A percentile compares a stretch with the other conserved stretches of the same genome.
Conservation (phyloP, 108 stramenopile genomes). For the Skeletonema menzelii region DNA sequence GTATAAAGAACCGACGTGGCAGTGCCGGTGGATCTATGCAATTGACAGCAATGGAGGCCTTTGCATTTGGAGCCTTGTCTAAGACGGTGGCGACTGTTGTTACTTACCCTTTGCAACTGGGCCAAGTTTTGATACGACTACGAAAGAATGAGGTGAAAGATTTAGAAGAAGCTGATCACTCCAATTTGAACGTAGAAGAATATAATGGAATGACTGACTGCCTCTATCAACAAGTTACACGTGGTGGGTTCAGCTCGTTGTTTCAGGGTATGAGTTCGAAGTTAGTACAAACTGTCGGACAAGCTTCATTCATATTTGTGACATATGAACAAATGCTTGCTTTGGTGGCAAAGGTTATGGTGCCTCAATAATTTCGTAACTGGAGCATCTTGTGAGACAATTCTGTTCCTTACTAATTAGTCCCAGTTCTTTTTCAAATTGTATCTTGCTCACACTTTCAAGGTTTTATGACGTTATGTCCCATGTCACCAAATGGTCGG, state of each 20-base stretch:
- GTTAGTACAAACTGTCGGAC: constrained; percentile 89
- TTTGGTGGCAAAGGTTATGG: background rate
- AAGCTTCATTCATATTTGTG: constrained; percentile 86
- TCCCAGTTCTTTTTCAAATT: too few relatives aligned
- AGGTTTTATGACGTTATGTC: too few relatives aligned
- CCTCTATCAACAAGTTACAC: constrained; percentile 59
- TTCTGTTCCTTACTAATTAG: too few relatives aligned
- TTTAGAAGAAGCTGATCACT: background rate
- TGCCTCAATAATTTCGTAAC: background rate
- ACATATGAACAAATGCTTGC: constrained; percentile 85
- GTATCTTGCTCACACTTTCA: too few relatives aligned
- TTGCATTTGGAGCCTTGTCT: constrained; percentile 85
- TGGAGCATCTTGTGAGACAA: too few relatives aligned
- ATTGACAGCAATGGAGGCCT: constrained; percentile 74
- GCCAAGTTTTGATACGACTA: constrained; percentile 58
- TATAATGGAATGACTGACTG: constrained; percentile 77
- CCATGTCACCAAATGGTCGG: too few relatives aligned
- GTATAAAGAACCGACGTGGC: background rate
- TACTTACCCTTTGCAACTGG: constrained; percentile 90
- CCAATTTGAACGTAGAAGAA: background rate
- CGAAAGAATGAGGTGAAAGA: constrained; percentile 47
- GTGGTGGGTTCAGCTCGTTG: constrained; percentile 64
- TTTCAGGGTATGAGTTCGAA: constrained; percentile 94
- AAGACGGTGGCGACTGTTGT: constrained; percentile 88
- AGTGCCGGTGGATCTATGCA: constrained; percentile 3